Base-by-base conservation (phyloP, 257 asterid species). In the Solanum phureja region DNA sequence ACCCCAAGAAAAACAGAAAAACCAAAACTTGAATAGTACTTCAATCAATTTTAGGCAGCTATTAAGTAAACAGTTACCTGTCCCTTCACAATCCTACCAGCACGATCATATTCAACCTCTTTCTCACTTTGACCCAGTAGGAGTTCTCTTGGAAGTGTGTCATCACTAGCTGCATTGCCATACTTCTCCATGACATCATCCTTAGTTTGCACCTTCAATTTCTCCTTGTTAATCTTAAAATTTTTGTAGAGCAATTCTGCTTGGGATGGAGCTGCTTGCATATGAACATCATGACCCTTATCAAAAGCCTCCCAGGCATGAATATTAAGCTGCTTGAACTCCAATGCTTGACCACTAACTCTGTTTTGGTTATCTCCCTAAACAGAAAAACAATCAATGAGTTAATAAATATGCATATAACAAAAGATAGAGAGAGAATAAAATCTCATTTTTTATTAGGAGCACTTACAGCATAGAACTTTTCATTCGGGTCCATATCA, bases 191-290 rank as follows among this genome's bases (percentile, higher is more conserved):
- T 95, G 86, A 97, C 92, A 37, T 90, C 93, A 42, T 93, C 98
- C 93, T 95, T 97, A 23, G 95, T 93, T 5, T 95, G 99, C 86
- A 88, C 90, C 92, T 97, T 95, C 90, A 97, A 85, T 88, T 93
- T 93, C 90, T 96, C 98, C 92, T 96, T 95, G 85, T 91, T 96
- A 87, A 97, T 71, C 92, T 90, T 94, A 91, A 91, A 97, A 85
- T 94, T 97, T 84, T 94, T 97, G 84, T 93, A 92, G 60, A 97
- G 98, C 89, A 97, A 88, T 85, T 97, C 99, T 72, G 98, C 99
- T 90, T 97, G 99, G 10, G 99, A 96, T 14, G 99, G 99, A 91
- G 99, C 99, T 13, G 99, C 99, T 94, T 97, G 99, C 98, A 94
- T 94, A 88, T 97, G 99, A 84, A 97, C 94, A 86, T 97, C 99